phyloP scores from a whole-genome alignment of 495 filamentous ascomycete genomes.

The Hyaloscypha bicolor region DNA sequence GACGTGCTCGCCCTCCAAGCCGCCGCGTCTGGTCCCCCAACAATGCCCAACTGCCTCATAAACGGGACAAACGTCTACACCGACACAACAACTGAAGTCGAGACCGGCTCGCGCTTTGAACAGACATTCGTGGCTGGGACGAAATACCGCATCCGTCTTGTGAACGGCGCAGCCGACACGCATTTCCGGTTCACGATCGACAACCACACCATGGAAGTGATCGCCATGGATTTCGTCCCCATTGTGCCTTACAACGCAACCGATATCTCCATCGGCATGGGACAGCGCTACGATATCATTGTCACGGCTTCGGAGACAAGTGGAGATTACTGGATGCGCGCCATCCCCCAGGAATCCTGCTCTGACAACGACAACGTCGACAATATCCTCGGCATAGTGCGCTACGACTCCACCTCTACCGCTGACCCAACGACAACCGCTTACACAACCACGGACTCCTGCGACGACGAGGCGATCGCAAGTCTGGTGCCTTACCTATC shows the following conservation, averaged over 20 bases:
- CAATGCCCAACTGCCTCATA: constrained; percentile 43
- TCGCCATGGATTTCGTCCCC: constrained; percentile 39
- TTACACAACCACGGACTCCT: constrained; percentile 41
- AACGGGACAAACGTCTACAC: constrained; percentile 45
- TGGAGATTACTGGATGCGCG: constrained; percentile 66
- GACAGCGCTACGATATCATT: constrained; percentile 70
- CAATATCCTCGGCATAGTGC: constrained; percentile 58
- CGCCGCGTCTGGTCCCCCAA: constrained; percentile 39
- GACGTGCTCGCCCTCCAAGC: constrained; percentile 38
- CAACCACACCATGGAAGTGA: constrained; percentile 49
- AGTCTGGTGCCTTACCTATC: constrained; percentile 46
- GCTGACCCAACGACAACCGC: constrained; percentile 21
- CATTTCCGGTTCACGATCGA: constrained; percentile 51
- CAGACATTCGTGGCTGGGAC: constrained; percentile 44
- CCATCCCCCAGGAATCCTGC: constrained; percentile 51
- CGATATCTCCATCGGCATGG: constrained; percentile 61
- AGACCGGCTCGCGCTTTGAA: constrained; percentile 38
- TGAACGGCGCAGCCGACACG: constrained; percentile 55
- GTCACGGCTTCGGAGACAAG: constrained; percentile 57
- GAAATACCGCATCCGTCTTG: constrained; percentile 48
- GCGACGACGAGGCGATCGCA: constrained; percentile 38
- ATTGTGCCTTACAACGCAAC: constrained; percentile 39
- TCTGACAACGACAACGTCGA: constrained; percentile 41
- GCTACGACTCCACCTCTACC: constrained; percentile 42
- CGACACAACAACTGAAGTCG: too few relatives aligned